Evolutionary conservation across 129 eudicot genomes (phyloP).

Genomic region (Smallanthus sonchifolius): DNA sequence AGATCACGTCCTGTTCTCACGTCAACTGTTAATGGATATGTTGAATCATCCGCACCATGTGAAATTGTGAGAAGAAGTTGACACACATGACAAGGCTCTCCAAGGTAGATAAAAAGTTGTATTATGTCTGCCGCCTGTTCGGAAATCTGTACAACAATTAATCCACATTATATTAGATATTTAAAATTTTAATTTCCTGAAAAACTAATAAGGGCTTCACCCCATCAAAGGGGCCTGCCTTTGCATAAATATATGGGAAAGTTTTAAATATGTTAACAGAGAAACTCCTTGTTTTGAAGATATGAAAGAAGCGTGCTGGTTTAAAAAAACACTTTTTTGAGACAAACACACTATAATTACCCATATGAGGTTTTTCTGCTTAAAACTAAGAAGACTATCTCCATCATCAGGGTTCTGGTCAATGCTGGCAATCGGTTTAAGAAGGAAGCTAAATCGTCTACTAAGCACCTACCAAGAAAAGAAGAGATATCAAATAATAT

Average conservation of each 20-base stretch:
- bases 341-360: conserved; percentile 42
- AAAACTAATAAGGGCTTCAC: background rate
- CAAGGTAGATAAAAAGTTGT: conserved; percentile 80
- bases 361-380: conserved; percentile 69
- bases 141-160: conserved; percentile 51
- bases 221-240: background rate
- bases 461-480: conserved; percentile 59
- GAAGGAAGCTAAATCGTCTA: conserved; percentile 70
- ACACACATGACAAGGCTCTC: conserved; percentile 93
- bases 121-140: conserved; percentile 82
- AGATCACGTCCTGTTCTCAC: conserved; percentile 82
- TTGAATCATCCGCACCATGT: conserved; percentile 92
- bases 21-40: conserved; percentile 88
- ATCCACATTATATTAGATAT: background rate
- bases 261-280: background rate
- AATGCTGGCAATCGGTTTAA: conserved; percentile 74
- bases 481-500: conserved; percentile 12
- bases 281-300: background rate
- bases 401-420: conserved; percentile 54
- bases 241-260: background rate
- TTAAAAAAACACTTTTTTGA: background rate
- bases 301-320: background rate
- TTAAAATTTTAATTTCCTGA: background rate
- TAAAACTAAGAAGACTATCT: conserved; percentile 68
- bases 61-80: conserved; percentile 89